Conservation (phyloP, 2,329 filamentous ascomycete genomes). For the Trichophyton verrucosum region DNA sequence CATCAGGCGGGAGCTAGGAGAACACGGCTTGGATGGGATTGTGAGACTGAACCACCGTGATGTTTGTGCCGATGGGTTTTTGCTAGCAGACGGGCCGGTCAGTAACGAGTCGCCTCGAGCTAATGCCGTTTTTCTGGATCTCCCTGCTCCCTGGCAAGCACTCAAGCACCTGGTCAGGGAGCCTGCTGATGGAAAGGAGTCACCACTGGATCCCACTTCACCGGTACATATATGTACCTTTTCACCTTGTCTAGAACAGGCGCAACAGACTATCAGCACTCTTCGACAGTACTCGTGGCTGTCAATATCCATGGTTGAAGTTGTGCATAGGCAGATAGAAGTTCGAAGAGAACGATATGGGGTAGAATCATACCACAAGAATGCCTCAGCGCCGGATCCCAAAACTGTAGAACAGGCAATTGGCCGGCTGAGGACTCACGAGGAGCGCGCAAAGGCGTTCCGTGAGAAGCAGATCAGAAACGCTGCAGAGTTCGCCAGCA, state of each 20-base stretch:
- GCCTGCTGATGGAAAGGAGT: constrained; percentile 23
- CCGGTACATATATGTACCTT: constrained; percentile 81
- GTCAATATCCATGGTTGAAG: constrained; percentile 86
- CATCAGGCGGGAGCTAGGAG: constrained; percentile 31
- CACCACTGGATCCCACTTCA: constrained; percentile 56
- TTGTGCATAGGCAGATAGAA: constrained; percentile 66
- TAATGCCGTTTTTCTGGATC: constrained; percentile 38
- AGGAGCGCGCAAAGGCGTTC: constrained; percentile 54
- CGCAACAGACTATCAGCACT: constrained; percentile 68
- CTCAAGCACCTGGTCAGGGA: constrained; percentile 36
- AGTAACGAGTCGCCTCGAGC: constrained; percentile 31
- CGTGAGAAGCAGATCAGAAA: constrained; percentile 32
- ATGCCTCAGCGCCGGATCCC: constrained; percentile 50
- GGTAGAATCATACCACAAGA: constrained; percentile 51
- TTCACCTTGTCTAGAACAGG: constrained; percentile 94
- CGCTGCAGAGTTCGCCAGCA: not conserved
- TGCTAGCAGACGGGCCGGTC: constrained; percentile 22
- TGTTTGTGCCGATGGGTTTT: constrained; percentile 39
- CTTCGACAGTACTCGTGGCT: constrained; percentile 77
- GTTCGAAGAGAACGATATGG: constrained; percentile 72
- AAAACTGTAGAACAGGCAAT: constrained; percentile 67
- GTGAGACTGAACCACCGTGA: constrained; percentile 38
- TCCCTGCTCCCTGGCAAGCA: constrained; percentile 40
- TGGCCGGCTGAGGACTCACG: constrained; percentile 57
- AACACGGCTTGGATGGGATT: constrained; percentile 34